Base-by-base conservation (phyloP, 305 asterid genomes). In the Fraxinus platypoda region DNA sequence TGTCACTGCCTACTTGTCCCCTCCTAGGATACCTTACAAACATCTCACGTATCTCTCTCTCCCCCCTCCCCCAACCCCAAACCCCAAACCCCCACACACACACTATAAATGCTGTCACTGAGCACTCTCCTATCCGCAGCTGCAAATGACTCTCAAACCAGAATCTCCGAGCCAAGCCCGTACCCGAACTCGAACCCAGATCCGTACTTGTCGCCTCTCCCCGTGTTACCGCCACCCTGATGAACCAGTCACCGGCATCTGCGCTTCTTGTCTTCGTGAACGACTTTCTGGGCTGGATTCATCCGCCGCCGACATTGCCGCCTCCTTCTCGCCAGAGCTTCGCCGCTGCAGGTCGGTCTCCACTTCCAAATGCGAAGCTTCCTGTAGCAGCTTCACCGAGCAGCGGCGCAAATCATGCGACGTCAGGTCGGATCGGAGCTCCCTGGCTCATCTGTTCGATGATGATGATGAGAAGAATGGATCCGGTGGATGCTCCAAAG, bases 251-350 rank as follows among this genome's bases (percentile, higher is more conserved):
- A 88, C 97, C 84, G 99, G 99, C 76, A 92, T 96, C 81, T 96
- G 99, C 87, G 97, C 99, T 35, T 88, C 98, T 2, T 96, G 99
- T 86, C 92, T 96, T 78, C 93, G 98, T 1, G 98, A 96, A 28
- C 99, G 98, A 74, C 98, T 96, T 82, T 88, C 91, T 64, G 92
- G 91, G 28, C 93, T 96, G 78, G 97, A 94, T 81, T 68, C 94
- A 13, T 76, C 87, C 30, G 49, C 77, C 33, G 26, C 11, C 26
- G 66, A 19, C 26, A 62, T 23, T 62, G 86, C 75, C 4, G 81
- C 79, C 17, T 74, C 88, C 79, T 28, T 78, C 81, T 19, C 76
- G 17, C 93, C 95, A 80, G 94, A 90, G 87, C 91, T 96, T 78
- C 94, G 97, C n/a, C 93, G 99, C 0, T 87, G 92, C 86, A 87